These are phyloP conservation scores for Bryoerythrophyllum caledonicum DNA, from an alignment of 225 moss, liverwort and hornwort genomes.

Conservation along the genomic window DNA sequence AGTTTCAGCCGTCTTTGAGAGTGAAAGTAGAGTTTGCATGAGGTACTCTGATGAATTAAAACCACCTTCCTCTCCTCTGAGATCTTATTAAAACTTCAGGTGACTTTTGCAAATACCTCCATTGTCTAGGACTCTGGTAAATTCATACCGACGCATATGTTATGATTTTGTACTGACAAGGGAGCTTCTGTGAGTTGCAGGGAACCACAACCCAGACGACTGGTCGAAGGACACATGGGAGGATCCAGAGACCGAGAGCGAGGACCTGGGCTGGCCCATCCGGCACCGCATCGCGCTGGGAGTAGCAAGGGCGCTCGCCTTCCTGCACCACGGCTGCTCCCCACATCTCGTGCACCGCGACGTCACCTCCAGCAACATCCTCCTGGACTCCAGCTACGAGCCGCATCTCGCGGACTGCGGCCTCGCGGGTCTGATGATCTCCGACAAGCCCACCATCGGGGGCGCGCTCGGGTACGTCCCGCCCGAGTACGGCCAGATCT, in stretches of 20 bases:
- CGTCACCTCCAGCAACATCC: slow-evolving; percentile 72
- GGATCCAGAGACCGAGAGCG: slow-evolving; percentile 47
- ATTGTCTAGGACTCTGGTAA: no score
- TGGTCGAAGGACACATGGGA: slow-evolving; percentile 86
- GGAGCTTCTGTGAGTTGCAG: slow-evolving; percentile 28
- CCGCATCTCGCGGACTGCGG: slow-evolving; percentile 75
- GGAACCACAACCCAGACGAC: slow-evolving; percentile 68
- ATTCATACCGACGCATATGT: no score
- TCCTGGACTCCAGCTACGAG: slow-evolving; percentile 63
- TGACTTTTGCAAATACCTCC: no score
- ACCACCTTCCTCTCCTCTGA: no score
- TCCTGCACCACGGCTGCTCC: slow-evolving; percentile 76
- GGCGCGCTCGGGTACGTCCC: slow-evolving; percentile 72
- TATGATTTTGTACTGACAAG: slow-evolving; percentile 27
- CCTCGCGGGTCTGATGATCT: slow-evolving; percentile 51
- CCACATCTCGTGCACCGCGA: slow-evolving; percentile 74
- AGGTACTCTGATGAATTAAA: no score
- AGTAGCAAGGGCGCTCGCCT: slow-evolving; percentile 66
- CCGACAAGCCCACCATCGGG: slow-evolving; percentile 60
- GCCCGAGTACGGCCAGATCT: slow-evolving; percentile 74
- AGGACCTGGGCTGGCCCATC: slow-evolving; percentile 51
- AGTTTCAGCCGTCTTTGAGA: no score
- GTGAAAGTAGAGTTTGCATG: no score
- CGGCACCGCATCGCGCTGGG: slow-evolving; percentile 75
- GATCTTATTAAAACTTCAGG: no score